phyloP scores from a whole-genome alignment of 2,329 filamentous ascomycete genomes.

The Botrytis deweyae region DNA sequence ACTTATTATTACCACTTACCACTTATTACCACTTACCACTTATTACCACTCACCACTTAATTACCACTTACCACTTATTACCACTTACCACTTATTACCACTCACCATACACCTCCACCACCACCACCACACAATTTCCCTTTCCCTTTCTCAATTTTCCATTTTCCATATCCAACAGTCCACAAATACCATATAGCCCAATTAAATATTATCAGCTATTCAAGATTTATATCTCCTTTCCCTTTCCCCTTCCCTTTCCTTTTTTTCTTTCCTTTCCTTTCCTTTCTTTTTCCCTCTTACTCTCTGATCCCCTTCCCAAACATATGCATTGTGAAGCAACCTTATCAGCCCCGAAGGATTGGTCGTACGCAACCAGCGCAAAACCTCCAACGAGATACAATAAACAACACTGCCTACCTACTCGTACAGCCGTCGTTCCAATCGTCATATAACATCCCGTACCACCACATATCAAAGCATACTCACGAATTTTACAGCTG shows the following conservation, averaged over 20 bases:
- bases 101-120: too few species aligned
- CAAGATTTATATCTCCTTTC: not conserved
- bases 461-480: conserved; percentile 9
- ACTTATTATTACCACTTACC: too few species aligned
- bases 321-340: not conserved
- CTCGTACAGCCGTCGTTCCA: conserved; percentile 1
- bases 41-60: too few species aligned
- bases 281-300: not conserved
- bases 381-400: conserved; percentile 11
- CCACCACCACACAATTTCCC: too few species aligned
- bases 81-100: not conserved
- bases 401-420: conserved; percentile 5
- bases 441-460: conserved; percentile 16
- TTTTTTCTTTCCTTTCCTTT: not conserved
- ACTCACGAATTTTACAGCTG: not conserved
- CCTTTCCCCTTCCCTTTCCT: not conserved
- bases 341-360: conserved; percentile 14
- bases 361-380: conserved; percentile 14
- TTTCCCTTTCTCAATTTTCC: not conserved
- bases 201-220: conserved; percentile 2
- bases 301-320: not conserved
- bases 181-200: not conserved
- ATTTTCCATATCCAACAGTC: not conserved
- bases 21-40: too few species aligned
- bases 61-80: too few species aligned